phyloP scores from a whole-genome alignment of 257 asterid species.

The Capsicum baccatum region DNA sequence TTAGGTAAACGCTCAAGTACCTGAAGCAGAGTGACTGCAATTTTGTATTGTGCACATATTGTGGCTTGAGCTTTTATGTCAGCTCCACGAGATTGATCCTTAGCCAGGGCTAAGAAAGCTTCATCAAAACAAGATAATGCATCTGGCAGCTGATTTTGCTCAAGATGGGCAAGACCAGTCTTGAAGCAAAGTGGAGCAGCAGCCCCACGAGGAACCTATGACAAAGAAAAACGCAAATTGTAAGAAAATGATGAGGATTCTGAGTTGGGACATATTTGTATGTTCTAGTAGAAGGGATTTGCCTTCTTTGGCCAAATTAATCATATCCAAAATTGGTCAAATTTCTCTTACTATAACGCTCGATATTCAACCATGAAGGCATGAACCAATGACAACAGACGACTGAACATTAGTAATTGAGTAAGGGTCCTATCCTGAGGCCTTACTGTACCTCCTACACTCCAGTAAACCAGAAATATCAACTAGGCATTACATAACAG shows the following conservation, averaged over 20 bases:
- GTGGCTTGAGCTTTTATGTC: conserved; percentile 99
- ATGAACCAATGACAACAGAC: background rate
- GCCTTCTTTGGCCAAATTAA: background rate
- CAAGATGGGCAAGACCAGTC: conserved; percentile 97
- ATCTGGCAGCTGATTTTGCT: conserved; percentile 98
- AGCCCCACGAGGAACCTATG: conserved; percentile 98
- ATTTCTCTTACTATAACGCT: background rate
- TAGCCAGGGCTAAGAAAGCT: conserved; percentile 95
- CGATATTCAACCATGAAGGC: background rate
- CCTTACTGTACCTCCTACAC: conserved; percentile 17
- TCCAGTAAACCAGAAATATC: conserved; percentile 1
- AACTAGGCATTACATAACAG: background rate
- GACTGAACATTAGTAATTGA: background rate
- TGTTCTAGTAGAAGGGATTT: background rate
- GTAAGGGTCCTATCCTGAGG: conserved; percentile 1
- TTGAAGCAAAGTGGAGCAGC: conserved; percentile 93
- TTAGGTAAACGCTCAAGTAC: conserved; percentile 42
- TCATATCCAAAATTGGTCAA: background rate
- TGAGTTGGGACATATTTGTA: background rate
- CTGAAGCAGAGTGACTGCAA: conserved; percentile 98
- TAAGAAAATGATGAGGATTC: conserved; percentile 22
- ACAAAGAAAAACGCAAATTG: conserved; percentile 28
- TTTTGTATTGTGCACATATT: conserved; percentile 98
- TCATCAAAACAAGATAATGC: conserved; percentile 98
- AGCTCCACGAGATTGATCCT: conserved; percentile 99